phyloP scores from a whole-genome alignment of 371 early-diverging fungal genomes.

The Mucor racemosus region DNA sequence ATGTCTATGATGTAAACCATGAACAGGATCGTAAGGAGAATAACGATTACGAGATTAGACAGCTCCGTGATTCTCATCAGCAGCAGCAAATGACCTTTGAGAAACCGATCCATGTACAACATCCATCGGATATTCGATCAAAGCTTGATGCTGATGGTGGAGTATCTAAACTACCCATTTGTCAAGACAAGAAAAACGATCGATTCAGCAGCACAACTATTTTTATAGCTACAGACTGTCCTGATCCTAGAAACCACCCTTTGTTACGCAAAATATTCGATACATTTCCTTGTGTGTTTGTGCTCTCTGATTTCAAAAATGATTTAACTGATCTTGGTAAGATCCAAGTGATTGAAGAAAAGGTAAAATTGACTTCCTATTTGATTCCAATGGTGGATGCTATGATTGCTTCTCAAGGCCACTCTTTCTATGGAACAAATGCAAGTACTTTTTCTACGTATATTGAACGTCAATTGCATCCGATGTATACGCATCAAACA shows the following conservation, averaged over 20 bases:
- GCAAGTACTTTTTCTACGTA: slow-evolving; percentile 65
- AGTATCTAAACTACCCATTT: background rate
- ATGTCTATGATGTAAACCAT: slow-evolving; percentile 32
- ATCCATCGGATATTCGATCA: slow-evolving; percentile 31
- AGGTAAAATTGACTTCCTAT: slow-evolving; percentile 53
- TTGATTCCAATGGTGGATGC: slow-evolving; percentile 71
- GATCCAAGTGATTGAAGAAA: slow-evolving; percentile 53
- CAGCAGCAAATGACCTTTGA: background rate
- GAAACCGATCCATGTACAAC: slow-evolving; percentile 39
- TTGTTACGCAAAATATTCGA: slow-evolving; percentile 60
- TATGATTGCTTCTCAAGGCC: slow-evolving; percentile 64
- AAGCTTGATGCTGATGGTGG: slow-evolving; percentile 33
- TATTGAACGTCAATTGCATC: slow-evolving; percentile 63
- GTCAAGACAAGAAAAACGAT: slow-evolving; percentile 23
- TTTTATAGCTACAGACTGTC: slow-evolving; percentile 66
- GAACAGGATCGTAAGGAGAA: slow-evolving; percentile 48
- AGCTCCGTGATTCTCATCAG: slow-evolving; percentile 27
- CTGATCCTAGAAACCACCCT: slow-evolving; percentile 56
- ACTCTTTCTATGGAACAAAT: slow-evolving; percentile 60
- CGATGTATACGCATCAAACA: slow-evolving; percentile 45
- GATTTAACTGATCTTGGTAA: slow-evolving; percentile 47
- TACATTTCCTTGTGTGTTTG: slow-evolving; percentile 67
- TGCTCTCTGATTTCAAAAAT: slow-evolving; percentile 56
- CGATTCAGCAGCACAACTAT: slow-evolving; percentile 41
- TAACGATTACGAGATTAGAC: slow-evolving; percentile 47